Evolutionary conservation across 1,139 yeast species (phyloP).

Genomic region (Candida glucosophila): DNA sequence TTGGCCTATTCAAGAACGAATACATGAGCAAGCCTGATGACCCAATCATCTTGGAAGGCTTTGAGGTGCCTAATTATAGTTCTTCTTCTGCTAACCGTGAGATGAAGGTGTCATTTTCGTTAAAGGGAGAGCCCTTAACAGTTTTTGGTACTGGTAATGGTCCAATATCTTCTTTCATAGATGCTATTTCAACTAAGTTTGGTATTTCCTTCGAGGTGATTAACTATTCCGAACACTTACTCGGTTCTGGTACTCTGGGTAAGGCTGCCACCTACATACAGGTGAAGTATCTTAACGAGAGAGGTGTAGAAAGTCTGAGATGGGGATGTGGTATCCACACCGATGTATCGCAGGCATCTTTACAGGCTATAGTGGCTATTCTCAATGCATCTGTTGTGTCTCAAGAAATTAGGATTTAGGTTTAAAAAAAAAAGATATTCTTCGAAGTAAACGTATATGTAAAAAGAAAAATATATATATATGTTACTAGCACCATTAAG

Average conservation of each 20-base stretch:
- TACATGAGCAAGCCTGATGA: slow-evolving; percentile 58
- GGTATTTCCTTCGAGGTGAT: slow-evolving; percentile 60
- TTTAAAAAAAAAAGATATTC: slow-evolving; percentile 1
- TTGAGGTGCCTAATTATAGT: slow-evolving; percentile 45
- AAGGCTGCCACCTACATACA: slow-evolving; percentile 85
- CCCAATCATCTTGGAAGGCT: slow-evolving; percentile 16
- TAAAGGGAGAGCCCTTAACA: slow-evolving; percentile 38
- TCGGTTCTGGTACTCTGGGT: slow-evolving; percentile 79
- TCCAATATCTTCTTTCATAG: slow-evolving; percentile 84
- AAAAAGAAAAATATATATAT: too few species aligned
- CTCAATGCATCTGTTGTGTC: too few species aligned
- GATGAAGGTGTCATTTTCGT: slow-evolving; percentile 29
- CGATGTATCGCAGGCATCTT: slow-evolving; percentile 87
- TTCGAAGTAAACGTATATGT: too few species aligned
- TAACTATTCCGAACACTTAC: slow-evolving; percentile 84
- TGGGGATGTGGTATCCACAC: slow-evolving; percentile 97
- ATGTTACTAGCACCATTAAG: too few species aligned
- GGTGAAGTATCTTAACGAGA: background rate
- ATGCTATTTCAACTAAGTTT: slow-evolving; percentile 59
- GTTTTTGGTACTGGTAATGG: slow-evolving; percentile 84
- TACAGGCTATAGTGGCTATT: slow-evolving; percentile 70
- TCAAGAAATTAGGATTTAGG: too few species aligned
- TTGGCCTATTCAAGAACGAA: slow-evolving; percentile 61
- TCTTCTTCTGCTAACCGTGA: slow-evolving; percentile 23
- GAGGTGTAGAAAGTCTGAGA: slow-evolving; percentile 26